phyloP scores from a whole-genome alignment of 2,329 filamentous ascomycete genomes.

The Alternaria infectoria region DNA sequence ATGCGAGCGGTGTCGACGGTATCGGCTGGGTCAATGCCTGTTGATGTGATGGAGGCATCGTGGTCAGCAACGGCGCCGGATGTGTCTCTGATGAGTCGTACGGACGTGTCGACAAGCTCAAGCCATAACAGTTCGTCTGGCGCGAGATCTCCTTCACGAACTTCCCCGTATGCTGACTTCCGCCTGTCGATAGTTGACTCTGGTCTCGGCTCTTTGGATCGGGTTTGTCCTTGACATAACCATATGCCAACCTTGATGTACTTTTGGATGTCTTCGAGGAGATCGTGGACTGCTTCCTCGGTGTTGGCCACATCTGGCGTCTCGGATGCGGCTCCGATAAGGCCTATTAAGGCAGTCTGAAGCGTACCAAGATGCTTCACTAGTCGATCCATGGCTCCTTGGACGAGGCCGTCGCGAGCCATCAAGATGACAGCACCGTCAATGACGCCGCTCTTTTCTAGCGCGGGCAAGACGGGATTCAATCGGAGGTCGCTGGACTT shows the following conservation, averaged over 20 bases:
- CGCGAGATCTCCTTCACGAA: constrained; percentile 64
- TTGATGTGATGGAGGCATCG: constrained; percentile 33
- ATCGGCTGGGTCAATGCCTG: constrained; percentile 22
- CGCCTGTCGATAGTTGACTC: constrained; percentile 49
- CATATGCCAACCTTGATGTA: constrained; percentile 93
- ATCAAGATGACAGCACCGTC: constrained; percentile 93
- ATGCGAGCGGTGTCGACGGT: constrained; percentile 66
- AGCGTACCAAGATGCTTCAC: constrained; percentile 81
- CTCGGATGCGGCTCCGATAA: constrained; percentile 68
- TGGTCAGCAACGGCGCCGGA: constrained; percentile 56
- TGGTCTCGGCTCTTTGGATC: constrained; percentile 54
- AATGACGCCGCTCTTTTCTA: constrained; percentile 88
- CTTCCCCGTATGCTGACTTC: constrained; percentile 45
- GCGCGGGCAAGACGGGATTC: constrained; percentile 79
- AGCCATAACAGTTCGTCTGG: constrained; percentile 71
- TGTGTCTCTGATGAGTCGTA: constrained; percentile 58
- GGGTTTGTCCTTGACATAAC: constrained; percentile 88
- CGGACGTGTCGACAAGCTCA: constrained; percentile 67
- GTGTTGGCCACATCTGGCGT: constrained; percentile 64
- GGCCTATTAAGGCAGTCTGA: constrained; percentile 76
- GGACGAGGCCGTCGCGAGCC: constrained; percentile 83
- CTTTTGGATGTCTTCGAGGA: constrained; percentile 81
- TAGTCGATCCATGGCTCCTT: constrained; percentile 82
- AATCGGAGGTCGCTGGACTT: constrained; percentile 80
- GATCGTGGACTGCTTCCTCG: constrained; percentile 72